These are phyloP conservation scores for Fusarium guadeloupense DNA, from an alignment of 2,329 filamentous ascomycete genomes.

Conservation along the genomic window DNA sequence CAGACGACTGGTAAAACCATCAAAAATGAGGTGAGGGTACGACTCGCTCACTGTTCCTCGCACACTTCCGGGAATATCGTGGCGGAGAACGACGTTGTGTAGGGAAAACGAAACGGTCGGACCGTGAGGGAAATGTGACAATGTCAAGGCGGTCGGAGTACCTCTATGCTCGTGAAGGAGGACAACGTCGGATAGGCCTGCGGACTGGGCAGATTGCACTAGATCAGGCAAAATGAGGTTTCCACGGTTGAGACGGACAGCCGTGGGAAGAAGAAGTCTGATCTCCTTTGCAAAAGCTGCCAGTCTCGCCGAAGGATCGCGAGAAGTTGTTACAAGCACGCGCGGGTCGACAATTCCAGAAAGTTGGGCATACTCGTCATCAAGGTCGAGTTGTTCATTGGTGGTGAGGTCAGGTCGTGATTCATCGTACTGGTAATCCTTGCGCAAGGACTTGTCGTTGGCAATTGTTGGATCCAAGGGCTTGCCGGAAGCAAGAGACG, in stretches of 20 bases:
- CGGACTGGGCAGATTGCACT: conserved; percentile 80
- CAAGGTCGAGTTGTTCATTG: conserved; percentile 77
- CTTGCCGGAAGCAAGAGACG: conserved; percentile 88
- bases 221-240: conserved; percentile 89
- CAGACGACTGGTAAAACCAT: conserved; percentile 85
- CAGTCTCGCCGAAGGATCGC: conserved; percentile 85
- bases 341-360: conserved; percentile 92
- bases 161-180: conserved; percentile 93
- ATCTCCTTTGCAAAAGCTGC: conserved; percentile 95
- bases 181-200: conserved; percentile 84
- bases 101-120: conserved; percentile 83
- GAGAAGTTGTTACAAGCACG: conserved; percentile 88
- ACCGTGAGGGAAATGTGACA: conserved; percentile 88
- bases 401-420: conserved; percentile 72
- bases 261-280: conserved; percentile 81
- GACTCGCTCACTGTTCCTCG: conserved; percentile 90
- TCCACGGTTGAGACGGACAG: conserved; percentile 89
- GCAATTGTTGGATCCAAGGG: conserved; percentile 83
- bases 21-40: conserved; percentile 95
- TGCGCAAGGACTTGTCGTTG: conserved; percentile 83
- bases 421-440: conserved; percentile 95
- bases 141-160: conserved; percentile 86
- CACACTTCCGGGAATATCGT: conserved; percentile 89
- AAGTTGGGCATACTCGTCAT: conserved; percentile 90
- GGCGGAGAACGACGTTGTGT: conserved; percentile 90